Conservation (phyloP, 495 filamentous ascomycete species). For the Penicillium ucsense region DNA sequence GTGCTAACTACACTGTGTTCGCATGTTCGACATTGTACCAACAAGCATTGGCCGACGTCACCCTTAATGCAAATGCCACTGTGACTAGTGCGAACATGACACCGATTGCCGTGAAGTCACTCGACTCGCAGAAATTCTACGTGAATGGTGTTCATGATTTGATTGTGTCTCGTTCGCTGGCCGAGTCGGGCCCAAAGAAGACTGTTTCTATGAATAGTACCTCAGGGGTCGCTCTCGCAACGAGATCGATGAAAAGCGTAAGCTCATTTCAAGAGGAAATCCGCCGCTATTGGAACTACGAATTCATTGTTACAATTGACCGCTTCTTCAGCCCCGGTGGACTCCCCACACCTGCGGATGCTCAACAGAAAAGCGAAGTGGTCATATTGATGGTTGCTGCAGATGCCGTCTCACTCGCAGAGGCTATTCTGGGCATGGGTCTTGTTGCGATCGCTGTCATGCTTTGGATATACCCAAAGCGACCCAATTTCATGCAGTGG, state of each 20-base stretch:
- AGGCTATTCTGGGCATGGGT: slow-evolving; percentile 4
- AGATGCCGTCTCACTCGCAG: slow-evolving; percentile 6
- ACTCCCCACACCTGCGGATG: background rate
- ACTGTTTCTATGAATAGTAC: too few species aligned
- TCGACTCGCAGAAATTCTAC: background rate
- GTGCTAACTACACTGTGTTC: slow-evolving; percentile 9
- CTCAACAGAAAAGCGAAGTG: background rate
- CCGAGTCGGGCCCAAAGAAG: too few species aligned
- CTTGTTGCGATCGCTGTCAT: background rate
- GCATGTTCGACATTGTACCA: slow-evolving; percentile 9
- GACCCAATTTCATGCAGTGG: slow-evolving; percentile 6
- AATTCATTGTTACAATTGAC: slow-evolving; percentile 10
- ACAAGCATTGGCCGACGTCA: slow-evolving; percentile 5
- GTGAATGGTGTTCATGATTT: slow-evolving; percentile 1
- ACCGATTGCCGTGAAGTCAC: background rate
- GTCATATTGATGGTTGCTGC: slow-evolving; percentile 6
- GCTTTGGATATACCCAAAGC: slow-evolving; percentile 3
- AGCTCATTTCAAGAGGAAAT: slow-evolving; percentile 4
- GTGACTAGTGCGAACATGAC: background rate
- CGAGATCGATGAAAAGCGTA: too few species aligned
- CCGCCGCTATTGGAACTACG: slow-evolving; percentile 9
- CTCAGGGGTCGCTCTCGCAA: too few species aligned
- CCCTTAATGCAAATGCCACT: slow-evolving; percentile 3
- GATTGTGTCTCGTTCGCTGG: background rate
- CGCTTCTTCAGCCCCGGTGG: slow-evolving; percentile 11